These are phyloP conservation scores for Racocetra persica DNA, from an alignment of 371 early-diverging fungal species.

Conservation along the genomic window DNA sequence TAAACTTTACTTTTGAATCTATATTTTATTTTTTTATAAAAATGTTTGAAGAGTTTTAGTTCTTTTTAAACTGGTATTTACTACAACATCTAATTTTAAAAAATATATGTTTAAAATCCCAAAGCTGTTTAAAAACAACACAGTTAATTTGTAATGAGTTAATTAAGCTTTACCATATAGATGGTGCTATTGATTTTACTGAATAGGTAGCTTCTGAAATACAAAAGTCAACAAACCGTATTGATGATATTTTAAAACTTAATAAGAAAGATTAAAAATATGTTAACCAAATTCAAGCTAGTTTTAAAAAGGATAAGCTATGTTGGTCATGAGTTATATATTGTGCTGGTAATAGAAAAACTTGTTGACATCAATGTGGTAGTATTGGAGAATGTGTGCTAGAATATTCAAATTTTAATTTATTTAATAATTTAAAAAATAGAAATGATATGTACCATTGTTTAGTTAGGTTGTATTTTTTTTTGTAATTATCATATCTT, in stretches of 20 bases:
- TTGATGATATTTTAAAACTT: not conserved
- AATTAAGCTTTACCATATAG: not conserved
- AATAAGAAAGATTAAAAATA: not conserved
- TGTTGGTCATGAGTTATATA: slow-evolving; percentile 21
- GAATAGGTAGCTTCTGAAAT: not conserved
- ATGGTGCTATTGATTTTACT: not conserved
- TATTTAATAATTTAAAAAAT: slow-evolving; percentile 20
- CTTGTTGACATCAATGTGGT: slow-evolving; percentile 6
- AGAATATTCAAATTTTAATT: slow-evolving; percentile 11
- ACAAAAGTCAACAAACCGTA: not conserved
- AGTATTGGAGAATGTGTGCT: not conserved
- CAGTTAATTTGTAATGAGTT: not conserved
- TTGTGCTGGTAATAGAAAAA: slow-evolving; percentile 10
- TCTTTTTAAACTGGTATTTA: not conserved
- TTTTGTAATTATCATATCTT: slow-evolving; percentile 7
- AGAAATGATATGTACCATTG: slow-evolving; percentile 16
- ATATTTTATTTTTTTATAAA: too few relatives aligned
- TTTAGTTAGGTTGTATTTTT: not conserved
- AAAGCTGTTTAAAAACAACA: not conserved
- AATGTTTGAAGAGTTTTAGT: not conserved
- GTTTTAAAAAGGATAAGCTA: not conserved
- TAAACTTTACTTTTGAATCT: too few relatives aligned
- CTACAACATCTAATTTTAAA: not conserved
- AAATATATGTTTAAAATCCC: not conserved
- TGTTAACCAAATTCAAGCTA: slow-evolving; percentile 5